A percentile compares a stretch with the other conserved stretches of the same genome.
Evolutionary conservation across 1,284 basidiomycete genomes (phyloP).

Genomic region (Leccinum subrobustum): DNA sequence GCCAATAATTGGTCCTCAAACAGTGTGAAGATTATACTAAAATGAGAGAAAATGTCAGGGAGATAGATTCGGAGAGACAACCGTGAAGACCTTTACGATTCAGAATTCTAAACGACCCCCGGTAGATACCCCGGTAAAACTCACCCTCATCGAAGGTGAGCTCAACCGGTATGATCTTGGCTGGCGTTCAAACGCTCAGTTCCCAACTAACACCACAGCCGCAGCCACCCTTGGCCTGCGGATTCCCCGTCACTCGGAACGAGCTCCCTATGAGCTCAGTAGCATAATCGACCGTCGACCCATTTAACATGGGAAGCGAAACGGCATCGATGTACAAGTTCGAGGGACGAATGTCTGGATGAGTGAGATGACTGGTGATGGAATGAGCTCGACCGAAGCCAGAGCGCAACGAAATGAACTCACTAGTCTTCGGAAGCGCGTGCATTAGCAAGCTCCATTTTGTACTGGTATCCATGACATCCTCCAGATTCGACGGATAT

Average conservation of each 20-base stretch:
- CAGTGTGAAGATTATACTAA: background rate
- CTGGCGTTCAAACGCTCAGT: conserved; percentile 48
- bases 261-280: conserved; percentile 90
- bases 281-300: conserved; percentile 83
- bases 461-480: conserved; percentile 93
- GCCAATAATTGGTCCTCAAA: background rate
- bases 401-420: conserved; percentile 6
- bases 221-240: conserved; percentile 85
- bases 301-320: conserved; percentile 77
- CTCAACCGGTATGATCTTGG: background rate
- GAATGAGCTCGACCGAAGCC: background rate
- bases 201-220: conserved; percentile 94
- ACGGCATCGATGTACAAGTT: conserved; percentile 81
- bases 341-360: conserved; percentile 66
- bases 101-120: background rate
- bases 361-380: conserved; percentile 54
- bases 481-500: conserved; percentile 87
- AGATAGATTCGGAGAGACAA: background rate
- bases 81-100: background rate
- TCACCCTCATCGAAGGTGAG: background rate
- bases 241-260: conserved; percentile 79
- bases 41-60: background rate
- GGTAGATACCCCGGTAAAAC: background rate
- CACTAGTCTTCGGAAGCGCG: conserved; percentile 81
- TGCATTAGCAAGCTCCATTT: conserved; percentile 70